phyloP scores from a whole-genome alignment of 345 rosid species.

The Hypericum androsaemum region DNA sequence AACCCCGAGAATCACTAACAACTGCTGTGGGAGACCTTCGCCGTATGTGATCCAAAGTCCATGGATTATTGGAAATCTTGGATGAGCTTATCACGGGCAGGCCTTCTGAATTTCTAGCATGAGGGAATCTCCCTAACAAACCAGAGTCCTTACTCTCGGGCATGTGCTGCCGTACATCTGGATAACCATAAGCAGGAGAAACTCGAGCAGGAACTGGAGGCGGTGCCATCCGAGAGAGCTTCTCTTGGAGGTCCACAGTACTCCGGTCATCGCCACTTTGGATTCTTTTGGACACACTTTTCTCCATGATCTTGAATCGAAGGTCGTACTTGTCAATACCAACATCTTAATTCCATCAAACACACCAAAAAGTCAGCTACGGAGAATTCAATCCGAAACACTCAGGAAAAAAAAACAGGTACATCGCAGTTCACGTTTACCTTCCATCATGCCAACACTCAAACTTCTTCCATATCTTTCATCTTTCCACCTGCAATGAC shows the following conservation, averaged over 20 bases:
- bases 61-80: constrained; percentile 47
- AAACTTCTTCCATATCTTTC: too few relatives aligned
- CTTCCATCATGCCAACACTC: constrained; percentile 42
- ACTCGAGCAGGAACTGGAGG: constrained; percentile 16
- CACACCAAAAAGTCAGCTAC: constrained; percentile 26
- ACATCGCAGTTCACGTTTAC: constrained; percentile 19
- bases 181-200: constrained; percentile 6
- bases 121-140: constrained; percentile 35
- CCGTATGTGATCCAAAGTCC: constrained; percentile 60
- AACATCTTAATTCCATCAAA: constrained; percentile 39
- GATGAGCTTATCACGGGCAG: constrained; percentile 38
- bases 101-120: constrained; percentile 41
- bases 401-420: constrained; percentile 11
- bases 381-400: constrained; percentile 16
- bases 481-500: constrained; percentile 59
- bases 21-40: constrained; percentile 62
- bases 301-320: constrained; percentile 67
- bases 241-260: constrained; percentile 61
- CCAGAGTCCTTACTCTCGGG: constrained; percentile 38
- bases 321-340: constrained; percentile 66
- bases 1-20: constrained; percentile 44
- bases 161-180: constrained; percentile 30
- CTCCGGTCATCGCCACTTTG: constrained; percentile 37
- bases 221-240: constrained; percentile 50
- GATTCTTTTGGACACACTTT: constrained; percentile 38